Base-by-base conservation (phyloP, 108 stramenopile genomes). In the Cyclotella distinguenda region DNA sequence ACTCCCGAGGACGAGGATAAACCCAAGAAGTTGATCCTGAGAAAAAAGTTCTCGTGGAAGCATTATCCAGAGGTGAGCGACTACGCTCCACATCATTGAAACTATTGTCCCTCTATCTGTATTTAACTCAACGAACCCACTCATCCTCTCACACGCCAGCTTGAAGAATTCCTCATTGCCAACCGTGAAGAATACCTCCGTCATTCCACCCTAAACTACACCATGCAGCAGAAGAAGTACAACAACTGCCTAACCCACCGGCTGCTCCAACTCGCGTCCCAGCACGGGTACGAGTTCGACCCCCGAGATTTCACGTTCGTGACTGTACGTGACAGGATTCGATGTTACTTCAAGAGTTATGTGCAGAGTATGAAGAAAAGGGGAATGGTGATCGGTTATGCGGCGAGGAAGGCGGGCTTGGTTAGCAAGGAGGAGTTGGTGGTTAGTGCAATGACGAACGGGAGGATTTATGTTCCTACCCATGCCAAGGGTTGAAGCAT, bases 301-400 rank as follows among this genome's bases (percentile, higher is more conserved):
- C 83, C 78, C 3, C 60, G 84, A 2, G 89, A 87, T 43, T 93
- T 93, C 67, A 84, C 84, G 60, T 93, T 93, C 82, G 87, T 88
- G 8, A 78, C 89, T 26, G 87, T 93, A 38, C 84, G 91, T 9
- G 91, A 93, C 79, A 77, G 91, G 16, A 93, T 93, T 55, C 81
- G 91, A 8, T 93, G 91, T 74, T 93, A 93, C 69, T 93, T 85
- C 74, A 93, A 93, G 80, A 76, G 72, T 22, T 93, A 89, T 56
- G 91, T 93, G 0, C 91, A 93, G 52, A 84, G 82, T 11, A 86
- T 83, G 58, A 82, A 89, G 44, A 93, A 93, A 58, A 68, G 85
- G 28, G 91, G 91, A 6, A 35, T 86, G 18, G 81, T 77, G 13
- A 73, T 88, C 71, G 68, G 78, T 39, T 64, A 72, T 60, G 82